Evolutionary conservation across 805 yeast species (phyloP), one percentile per base, ranked within the genome.

Genomic region (Spathaspora sp.): DNA sequence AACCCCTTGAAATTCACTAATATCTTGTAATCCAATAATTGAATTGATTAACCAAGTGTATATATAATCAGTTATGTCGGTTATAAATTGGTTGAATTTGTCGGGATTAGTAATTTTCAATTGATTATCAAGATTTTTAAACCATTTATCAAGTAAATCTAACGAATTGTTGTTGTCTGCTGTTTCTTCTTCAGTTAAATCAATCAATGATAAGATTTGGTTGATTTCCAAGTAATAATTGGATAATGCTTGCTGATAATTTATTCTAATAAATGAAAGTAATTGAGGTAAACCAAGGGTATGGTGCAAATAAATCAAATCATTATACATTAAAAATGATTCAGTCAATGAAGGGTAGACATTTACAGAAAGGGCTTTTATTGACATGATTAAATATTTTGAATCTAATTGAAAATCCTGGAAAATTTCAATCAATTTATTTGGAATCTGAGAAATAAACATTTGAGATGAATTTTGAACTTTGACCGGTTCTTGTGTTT

Each of bases 301-400:
- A 16, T 14, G 9, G 5, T 14, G 17, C 3, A 74, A 57, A 23
- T 61, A 64, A 31, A 57, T 54, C 43, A 74, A 59, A 50, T 74
- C 78, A 51, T 73, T 73, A 49, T 58, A 66, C 12, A 70, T 55
- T n/a, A 72, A 48, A 45, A 69, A 72, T 43, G 76, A 72, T 38
- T 64, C 52, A 1, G 64, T 54, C 2, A 65, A 50, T 0, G 63
- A 49, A 3, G 77, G 77, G 53, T 74, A 74, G 8, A 65, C 57
- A 6, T 65, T 52, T 12, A 66, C 55, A 7, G 73, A 60, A 42
- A 74, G 55, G 5, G 77, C 61, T 12, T 65, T 56, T 10, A 71
- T 61, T 3, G 73, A 53, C 3, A 65, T 61, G 8, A 69, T 46
- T 17, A 73, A 55, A 9, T 58, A 47, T 8, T 54, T 45, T 28